Conservation (phyloP, 306 rosid species). For the Vicia sativa region DNA sequence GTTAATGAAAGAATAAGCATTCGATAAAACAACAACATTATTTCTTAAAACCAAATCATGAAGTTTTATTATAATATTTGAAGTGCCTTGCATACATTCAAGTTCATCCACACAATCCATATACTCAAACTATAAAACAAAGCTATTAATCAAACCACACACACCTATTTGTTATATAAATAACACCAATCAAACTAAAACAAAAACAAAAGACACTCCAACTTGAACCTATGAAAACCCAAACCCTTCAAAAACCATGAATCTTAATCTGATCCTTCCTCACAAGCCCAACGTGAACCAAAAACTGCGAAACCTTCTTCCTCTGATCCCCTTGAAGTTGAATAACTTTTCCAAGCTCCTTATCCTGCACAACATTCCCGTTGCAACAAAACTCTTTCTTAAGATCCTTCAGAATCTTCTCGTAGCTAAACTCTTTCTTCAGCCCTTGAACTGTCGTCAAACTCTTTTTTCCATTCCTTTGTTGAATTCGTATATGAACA, state of each 20-base stretch:
- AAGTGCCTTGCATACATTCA: neutral
- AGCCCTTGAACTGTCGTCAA: constrained; percentile 89
- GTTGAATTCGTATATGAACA: constrained; percentile 86
- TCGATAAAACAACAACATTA: no score
- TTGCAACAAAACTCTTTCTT: constrained; percentile 90
- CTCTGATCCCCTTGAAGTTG: constrained; percentile 96
- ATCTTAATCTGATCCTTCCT: constrained; percentile 80
- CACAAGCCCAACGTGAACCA: constrained; percentile 64
- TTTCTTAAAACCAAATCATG: neutral
- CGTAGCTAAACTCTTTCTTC: constrained; percentile 73
- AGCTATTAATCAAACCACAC: neutral
- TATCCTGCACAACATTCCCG: constrained; percentile 95
- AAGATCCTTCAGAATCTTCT: constrained; percentile 78
- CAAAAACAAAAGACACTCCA: neutral
- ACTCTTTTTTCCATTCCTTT: constrained; percentile 87
- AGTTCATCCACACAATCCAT: constrained; percentile 21
- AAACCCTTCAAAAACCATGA: constrained; percentile 68
- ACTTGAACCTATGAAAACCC: neutral
- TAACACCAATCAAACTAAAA: neutral
- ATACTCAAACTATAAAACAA: neutral
- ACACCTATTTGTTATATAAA: neutral
- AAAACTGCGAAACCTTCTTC: constrained; percentile 76
- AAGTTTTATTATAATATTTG: neutral
- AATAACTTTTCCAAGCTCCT: constrained; percentile 77
- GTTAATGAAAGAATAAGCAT: no score